Conservation (phyloP, 768 basidiomycete species). For the Porpolomopsis calyptriformis region DNA sequence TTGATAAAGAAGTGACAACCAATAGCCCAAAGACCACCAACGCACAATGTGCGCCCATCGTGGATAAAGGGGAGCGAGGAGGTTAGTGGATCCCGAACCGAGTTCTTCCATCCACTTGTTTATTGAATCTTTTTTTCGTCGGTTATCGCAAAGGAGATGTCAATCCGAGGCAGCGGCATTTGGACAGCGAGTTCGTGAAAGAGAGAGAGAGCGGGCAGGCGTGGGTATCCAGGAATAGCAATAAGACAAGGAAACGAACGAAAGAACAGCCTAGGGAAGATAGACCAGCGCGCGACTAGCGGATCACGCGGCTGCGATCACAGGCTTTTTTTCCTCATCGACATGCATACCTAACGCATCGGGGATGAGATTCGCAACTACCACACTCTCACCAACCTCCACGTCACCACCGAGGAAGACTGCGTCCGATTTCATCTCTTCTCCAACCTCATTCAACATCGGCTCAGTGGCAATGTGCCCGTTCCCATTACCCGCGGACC, state of each 20-base stretch:
- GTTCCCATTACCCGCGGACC: constrained; percentile 29
- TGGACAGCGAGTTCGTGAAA: constrained; percentile 8
- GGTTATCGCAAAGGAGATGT: constrained; percentile 1
- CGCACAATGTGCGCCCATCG: not conserved
- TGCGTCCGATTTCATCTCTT: constrained; percentile 8
- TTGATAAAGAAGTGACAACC: constrained; percentile 50
- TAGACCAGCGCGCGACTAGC: constrained; percentile 13
- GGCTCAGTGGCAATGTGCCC: constrained; percentile 16
- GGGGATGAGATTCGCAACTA: constrained; percentile 16
- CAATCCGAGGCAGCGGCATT: no score
- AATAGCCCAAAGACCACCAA: constrained; percentile 43
- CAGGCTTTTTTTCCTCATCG: constrained; percentile 26
- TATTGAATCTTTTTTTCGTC: not conserved
- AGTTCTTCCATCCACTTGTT: constrained; percentile 34
- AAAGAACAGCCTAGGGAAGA: constrained; percentile 16
- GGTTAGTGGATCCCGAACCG: constrained; percentile 31
- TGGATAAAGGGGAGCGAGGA: constrained; percentile 9
- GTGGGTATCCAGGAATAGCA: constrained; percentile 16
- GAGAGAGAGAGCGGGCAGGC: constrained; percentile 17
- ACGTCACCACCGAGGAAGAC: constrained; percentile 8
- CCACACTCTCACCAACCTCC: constrained; percentile 24
- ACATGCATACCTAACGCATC: constrained; percentile 34
- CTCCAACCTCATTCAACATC: constrained; percentile 10
- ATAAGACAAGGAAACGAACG: constrained; percentile 18
- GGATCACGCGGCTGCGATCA: constrained; percentile 19